A percentile compares a stretch with the other conserved stretches of the same genome.
These are phyloP conservation scores for Arthrobotrys iridis DNA, from an alignment of 2,329 filamentous ascomycete genomes.

Conservation along the genomic window DNA sequence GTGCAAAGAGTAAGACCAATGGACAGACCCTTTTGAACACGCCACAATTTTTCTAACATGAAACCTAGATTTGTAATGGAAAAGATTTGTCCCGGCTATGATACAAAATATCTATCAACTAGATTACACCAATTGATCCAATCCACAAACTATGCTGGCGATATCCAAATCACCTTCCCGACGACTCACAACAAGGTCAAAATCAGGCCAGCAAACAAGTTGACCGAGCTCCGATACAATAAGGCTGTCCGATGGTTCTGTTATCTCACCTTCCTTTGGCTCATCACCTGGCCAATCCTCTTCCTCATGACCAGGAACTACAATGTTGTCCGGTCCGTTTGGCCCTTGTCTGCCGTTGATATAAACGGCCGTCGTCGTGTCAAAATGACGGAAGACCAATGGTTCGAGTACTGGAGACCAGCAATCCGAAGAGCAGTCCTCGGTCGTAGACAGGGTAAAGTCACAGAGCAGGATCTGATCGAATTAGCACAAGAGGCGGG, in stretches of 20 bases:
- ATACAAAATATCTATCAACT: constrained; percentile 67
- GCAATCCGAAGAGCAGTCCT: constrained; percentile 71
- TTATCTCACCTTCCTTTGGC: constrained; percentile 73
- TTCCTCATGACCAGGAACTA: constrained; percentile 75
- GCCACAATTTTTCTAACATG: constrained; percentile 4
- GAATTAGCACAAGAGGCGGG: constrained; percentile 62
- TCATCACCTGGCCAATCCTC: constrained; percentile 76
- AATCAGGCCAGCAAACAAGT: constrained; percentile 71
- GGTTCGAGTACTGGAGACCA: constrained; percentile 72
- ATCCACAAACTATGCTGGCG: constrained; percentile 74
- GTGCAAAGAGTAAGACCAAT: constrained; percentile 64
- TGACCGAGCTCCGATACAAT: constrained; percentile 74
- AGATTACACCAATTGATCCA: constrained; percentile 70
- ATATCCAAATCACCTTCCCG: constrained; percentile 70
- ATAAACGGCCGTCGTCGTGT: constrained; percentile 26
- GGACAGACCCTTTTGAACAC: not conserved
- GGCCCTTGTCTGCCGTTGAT: constrained; percentile 61
- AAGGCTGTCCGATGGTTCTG: constrained; percentile 73
- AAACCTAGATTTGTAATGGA: constrained; percentile 56
- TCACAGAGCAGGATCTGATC: constrained; percentile 69
- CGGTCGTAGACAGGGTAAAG: constrained; percentile 67
- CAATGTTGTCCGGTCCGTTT: constrained; percentile 71
- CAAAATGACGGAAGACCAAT: constrained; percentile 66
- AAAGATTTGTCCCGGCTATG: constrained; percentile 68
- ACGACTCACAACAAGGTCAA: constrained; percentile 69